phyloP scores from a whole-genome alignment of 176 grass and related monocot genomes.

The Musa beccarii region DNA sequence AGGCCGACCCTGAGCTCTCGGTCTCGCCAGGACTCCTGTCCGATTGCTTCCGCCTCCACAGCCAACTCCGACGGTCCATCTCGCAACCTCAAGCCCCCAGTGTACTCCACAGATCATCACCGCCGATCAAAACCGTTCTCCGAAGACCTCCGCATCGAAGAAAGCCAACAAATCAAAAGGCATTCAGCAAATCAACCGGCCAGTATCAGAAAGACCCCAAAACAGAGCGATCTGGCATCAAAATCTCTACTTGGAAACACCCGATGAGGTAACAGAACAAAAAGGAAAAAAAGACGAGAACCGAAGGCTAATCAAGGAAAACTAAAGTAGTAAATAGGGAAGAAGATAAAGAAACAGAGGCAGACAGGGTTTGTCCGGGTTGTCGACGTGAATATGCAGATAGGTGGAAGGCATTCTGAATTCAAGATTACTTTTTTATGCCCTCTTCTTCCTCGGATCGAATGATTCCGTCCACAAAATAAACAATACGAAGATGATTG shows the following conservation, averaged over 20 bases:
- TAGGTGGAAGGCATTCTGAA: neutral
- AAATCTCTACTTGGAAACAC: neutral
- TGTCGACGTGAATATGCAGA: neutral
- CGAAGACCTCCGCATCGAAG: neutral
- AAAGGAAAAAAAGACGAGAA: neutral
- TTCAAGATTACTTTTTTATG: neutral
- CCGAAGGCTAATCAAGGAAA: neutral
- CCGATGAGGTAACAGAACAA: neutral
- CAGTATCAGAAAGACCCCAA: neutral
- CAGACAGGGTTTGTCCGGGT: neutral
- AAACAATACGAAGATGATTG: too few species aligned
- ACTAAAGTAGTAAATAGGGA: neutral
- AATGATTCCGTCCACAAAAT: too few species aligned
- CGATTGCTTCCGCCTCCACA: conserved; percentile 3
- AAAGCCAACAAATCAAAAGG: neutral
- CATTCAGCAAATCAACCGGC: too few species aligned
- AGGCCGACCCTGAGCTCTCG: conserved; percentile 6
- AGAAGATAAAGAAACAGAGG: neutral
- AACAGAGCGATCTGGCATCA: neutral
- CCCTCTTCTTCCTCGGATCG: neutral
- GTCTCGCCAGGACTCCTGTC: conserved; percentile 6
- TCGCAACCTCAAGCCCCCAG: neutral
- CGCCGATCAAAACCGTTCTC: neutral
- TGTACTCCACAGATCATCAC: neutral
- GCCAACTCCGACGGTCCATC: conserved; percentile 17